These are phyloP conservation scores for Lentinula sp. DNA, from an alignment of 768 basidiomycete genomes.

Conservation along the genomic window DNA sequence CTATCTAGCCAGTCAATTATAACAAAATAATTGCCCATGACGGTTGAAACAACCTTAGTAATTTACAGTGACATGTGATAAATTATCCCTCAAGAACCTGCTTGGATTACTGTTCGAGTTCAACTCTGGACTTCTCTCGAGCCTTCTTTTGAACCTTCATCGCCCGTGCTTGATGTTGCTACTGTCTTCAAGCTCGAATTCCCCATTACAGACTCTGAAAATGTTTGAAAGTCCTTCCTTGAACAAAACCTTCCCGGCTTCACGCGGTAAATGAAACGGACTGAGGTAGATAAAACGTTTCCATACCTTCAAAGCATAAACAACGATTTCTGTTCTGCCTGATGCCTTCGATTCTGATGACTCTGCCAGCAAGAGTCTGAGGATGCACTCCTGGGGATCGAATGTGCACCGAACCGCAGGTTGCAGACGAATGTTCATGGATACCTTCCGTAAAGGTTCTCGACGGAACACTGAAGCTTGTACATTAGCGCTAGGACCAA, in stretches of 20 bases:
- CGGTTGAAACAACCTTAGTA: neutral
- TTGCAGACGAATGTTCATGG: slow-evolving; percentile 57
- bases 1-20: neutral
- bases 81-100: neutral
- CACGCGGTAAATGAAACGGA: neutral
- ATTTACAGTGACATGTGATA: neutral
- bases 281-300: neutral
- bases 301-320: slow-evolving; percentile 62
- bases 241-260: slow-evolving; percentile 43
- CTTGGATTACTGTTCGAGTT: neutral
- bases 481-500: slow-evolving; percentile 7
- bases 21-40: neutral
- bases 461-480: slow-evolving; percentile 56
- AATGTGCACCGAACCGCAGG: slow-evolving; percentile 53
- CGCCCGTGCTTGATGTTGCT: neutral
- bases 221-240: slow-evolving; percentile 49
- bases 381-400: slow-evolving; percentile 46
- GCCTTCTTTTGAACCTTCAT: neutral
- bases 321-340: slow-evolving; percentile 35
- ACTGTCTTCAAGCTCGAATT: slow-evolving; percentile 10
- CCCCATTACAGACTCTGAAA: slow-evolving; percentile 38
- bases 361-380: slow-evolving; percentile 54
- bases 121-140: neutral
- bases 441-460: slow-evolving; percentile 64
- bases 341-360: slow-evolving; percentile 21